Base-by-base conservation (phyloP, 345 rosid genomes). In the Aegle marmelos region DNA sequence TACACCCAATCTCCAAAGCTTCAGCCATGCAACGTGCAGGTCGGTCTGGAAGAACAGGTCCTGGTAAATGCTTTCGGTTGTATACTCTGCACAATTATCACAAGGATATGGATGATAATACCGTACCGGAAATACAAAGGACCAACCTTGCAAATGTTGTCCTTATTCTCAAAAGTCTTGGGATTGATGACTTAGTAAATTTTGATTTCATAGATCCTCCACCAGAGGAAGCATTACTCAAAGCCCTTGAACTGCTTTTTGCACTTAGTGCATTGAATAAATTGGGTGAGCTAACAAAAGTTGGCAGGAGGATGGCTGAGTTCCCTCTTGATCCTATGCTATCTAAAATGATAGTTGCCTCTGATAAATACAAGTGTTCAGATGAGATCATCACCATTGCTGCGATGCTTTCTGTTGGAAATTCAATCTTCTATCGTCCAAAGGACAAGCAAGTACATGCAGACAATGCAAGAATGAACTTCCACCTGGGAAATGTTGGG, bases 141-240 rank as follows among this genome's bases (percentile, higher is more conserved):
- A 96, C 99, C 22, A 94, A 96, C 81, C 93, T 96, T 76, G 98
- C 99, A 57, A 92, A 89, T 83, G 99, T 96, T 76, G 99, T 94
- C 33, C 95, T 96, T 70, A 78, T 89, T 73, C 88, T 96, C 76
- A 96, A 96, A 91, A 96, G 99, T 87, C 98, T 96, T 79, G 99
- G 99, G 61, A 96, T 96, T 80, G 95, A 93, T 70, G 99, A 96
- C 85, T 81, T 96, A 53, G 45, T 94, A 34, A 88, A 92, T 87
- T 96, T 96, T 82, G 99, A 96, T 82, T 96, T 96, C 70, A 96
- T 96, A 97, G 99, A 96, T 63, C 98, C 97, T 72, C 99, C 99
- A 21, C 97, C 99, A 1, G 94, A 98, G 64, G 99, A 94, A 88
- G 97, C 99, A 69, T 86, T 96, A 79, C 86, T 94, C 34, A 94